Conservation (phyloP, 345 rosid species). For the Brassica rapa region DNA sequence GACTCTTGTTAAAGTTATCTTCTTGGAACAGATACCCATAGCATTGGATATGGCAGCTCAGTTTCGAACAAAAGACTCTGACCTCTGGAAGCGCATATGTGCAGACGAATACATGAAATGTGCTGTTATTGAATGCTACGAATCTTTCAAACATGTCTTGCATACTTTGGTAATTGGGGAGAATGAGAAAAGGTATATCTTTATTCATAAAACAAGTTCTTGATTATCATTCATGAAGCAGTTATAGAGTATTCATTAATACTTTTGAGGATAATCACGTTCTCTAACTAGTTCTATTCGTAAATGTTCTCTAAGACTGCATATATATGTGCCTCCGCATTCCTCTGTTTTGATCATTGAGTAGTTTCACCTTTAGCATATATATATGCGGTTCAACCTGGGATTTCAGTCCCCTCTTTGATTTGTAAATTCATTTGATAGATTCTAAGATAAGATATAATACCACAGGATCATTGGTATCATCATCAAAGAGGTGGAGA, state of each 20-base stretch:
- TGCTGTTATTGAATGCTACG: conserved; percentile 96
- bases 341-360: conserved; percentile 15
- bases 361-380: not conserved
- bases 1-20: conserved; percentile 17
- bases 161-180: conserved; percentile 83
- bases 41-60: conserved; percentile 97
- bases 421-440: not conserved
- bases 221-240: conserved; percentile 13
- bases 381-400: conserved; percentile 19
- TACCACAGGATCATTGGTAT: conserved; percentile 75
- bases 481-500: conserved; percentile 90
- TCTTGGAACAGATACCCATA: conserved; percentile 71
- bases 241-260: not conserved
- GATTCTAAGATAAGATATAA: conserved; percentile 24
- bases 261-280: not conserved
- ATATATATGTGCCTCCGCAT: not conserved
- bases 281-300: conserved; percentile 7
- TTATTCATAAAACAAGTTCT: conserved; percentile 1
- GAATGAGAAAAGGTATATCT: conserved; percentile 81
- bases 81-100: conserved; percentile 94
- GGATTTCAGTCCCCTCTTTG: not conserved
- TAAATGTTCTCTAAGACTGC: not conserved
- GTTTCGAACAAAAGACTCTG: conserved; percentile 73
- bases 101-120: conserved; percentile 98
- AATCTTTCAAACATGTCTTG: conserved; percentile 81